A percentile compares a stretch with the other conserved stretches of the same genome.
Conservation (phyloP, 768 basidiomycete genomes). For the Daedaleopsis sinensis region DNA sequence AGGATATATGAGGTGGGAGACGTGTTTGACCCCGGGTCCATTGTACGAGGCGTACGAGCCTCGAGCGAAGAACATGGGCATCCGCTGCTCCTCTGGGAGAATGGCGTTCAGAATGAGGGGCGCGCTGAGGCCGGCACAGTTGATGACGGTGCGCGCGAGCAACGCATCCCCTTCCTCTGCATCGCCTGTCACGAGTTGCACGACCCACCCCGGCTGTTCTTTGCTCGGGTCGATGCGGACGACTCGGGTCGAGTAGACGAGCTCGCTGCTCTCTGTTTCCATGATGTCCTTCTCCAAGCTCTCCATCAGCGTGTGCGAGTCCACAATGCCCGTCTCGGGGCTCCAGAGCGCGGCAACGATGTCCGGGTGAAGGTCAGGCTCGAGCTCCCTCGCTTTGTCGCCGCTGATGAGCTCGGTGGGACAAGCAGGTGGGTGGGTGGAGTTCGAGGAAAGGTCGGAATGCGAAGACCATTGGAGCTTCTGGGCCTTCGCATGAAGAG, state of each 20-base stretch:
- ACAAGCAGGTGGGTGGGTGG: slow-evolving; percentile 41
- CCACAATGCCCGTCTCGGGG: slow-evolving; percentile 87
- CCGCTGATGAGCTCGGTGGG: slow-evolving; percentile 72
- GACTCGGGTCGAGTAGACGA: slow-evolving; percentile 79
- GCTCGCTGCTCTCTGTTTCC: slow-evolving; percentile 66
- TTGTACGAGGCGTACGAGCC: slow-evolving; percentile 90
- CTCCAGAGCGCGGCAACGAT: slow-evolving; percentile 80
- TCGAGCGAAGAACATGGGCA: slow-evolving; percentile 79
- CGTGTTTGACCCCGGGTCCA: slow-evolving; percentile 69
- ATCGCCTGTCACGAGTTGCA: slow-evolving; percentile 71
- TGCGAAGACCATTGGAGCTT: slow-evolving; percentile 53
- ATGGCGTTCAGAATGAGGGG: slow-evolving; percentile 73
- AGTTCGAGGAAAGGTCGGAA: slow-evolving; percentile 34
- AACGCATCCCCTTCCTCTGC: slow-evolving; percentile 58
- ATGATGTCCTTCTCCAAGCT: slow-evolving; percentile 81
- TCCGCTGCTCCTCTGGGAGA: slow-evolving; percentile 53
- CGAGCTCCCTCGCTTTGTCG: slow-evolving; percentile 68
- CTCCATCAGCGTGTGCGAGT: slow-evolving; percentile 84
- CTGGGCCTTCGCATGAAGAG: slow-evolving; percentile 65
- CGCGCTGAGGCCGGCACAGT: slow-evolving; percentile 78
- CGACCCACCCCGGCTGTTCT: slow-evolving; percentile 77
- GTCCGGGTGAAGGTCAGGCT: slow-evolving; percentile 77
- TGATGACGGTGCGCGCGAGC: slow-evolving; percentile 76
- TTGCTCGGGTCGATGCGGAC: slow-evolving; percentile 74
- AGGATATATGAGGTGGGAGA: slow-evolving; percentile 88